Percentiles rank a stretch among this genome's conserved stretches.
These are phyloP conservation scores for Neofusicoccum parvum DNA, from an alignment of 2,329 filamentous ascomycete species.

Conservation along the genomic window DNA sequence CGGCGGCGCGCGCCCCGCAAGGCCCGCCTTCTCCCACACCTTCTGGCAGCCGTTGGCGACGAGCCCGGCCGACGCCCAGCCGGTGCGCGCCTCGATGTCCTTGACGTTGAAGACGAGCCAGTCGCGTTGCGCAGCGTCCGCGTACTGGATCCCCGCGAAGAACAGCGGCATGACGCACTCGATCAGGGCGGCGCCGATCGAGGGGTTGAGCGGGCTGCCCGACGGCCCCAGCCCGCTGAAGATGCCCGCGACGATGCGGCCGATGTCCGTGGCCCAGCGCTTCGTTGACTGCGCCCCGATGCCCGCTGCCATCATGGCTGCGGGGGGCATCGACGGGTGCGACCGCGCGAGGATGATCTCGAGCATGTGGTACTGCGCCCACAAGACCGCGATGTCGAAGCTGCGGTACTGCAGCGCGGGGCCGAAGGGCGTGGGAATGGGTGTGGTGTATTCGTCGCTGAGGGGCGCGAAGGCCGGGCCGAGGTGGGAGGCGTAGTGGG, in stretches of 20 bases:
- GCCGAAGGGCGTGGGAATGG: constrained; percentile 75
- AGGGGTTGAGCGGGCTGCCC: constrained; percentile 66
- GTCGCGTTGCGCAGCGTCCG: constrained; percentile 69
- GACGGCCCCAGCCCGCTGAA: constrained; percentile 32
- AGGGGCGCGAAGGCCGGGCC: constrained; percentile 77
- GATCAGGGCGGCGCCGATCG: constrained; percentile 77
- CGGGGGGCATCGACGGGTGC: constrained; percentile 88
- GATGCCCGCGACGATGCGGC: constrained; percentile 76
- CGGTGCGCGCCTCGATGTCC: constrained; percentile 77
- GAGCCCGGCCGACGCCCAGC: constrained; percentile 81
- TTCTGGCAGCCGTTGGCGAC: constrained; percentile 85
- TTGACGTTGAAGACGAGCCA: constrained; percentile 77
- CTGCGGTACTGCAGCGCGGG: constrained; percentile 79
- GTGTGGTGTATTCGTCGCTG: constrained; percentile 64
- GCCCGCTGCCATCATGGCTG: constrained; percentile 83
- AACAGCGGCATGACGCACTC: constrained; percentile 83
- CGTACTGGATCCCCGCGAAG: constrained; percentile 81
- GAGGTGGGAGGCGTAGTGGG: constrained; percentile 65
- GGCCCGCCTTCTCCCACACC: constrained; percentile 75
- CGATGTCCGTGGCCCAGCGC: constrained; percentile 71
- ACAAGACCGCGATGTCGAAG: constrained; percentile 83
- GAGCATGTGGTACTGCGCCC: constrained; percentile 84
- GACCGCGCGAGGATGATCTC: constrained; percentile 79
- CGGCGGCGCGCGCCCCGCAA: constrained; percentile 73
- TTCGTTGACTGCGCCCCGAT: constrained; percentile 74